Evolutionary conservation across 139 green algal genomes (phyloP), one percentile per base, ranked within the genome.

Genomic region (Edaphochlamys debaryana): DNA sequence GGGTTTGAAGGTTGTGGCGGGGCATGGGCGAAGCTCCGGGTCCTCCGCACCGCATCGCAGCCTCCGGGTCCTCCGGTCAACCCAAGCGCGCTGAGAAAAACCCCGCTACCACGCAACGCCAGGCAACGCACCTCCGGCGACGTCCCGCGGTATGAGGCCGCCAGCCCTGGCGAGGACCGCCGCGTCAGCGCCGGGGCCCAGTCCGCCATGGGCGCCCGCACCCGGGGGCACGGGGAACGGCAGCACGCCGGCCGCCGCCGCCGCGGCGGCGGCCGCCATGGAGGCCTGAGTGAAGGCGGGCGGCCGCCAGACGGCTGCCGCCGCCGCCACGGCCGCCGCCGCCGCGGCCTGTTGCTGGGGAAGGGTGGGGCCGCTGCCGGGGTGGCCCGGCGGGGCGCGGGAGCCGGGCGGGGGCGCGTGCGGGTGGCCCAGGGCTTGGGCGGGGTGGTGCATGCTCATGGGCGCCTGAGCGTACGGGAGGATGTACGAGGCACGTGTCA

Each of bases 191-290:
- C n/a, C n/a, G n/a, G n/a, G n/a, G n/a, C n/a, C n/a, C n/a, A n/a
- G n/a, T n/a, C n/a, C n/a, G n/a, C n/a, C n/a, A n/a, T n/a, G 27
- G 42, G 37, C 69, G 42, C 27, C 23, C n/a, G 27, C 69, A 8
- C 69, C 69, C 17, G 69, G 25, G 4, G 45, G 41, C 19, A 30
- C 34, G 20, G 60, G 60, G 22, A 71, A 72, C 19, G 75, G 62
- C 75, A 81, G 75, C 41, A 81, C 75, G 7, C 75, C 75, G 4
- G 58, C 58, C 19, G 60, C 60, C 3, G 60, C 60, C 13, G 75
- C 75, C 29, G 75, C 75, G 0, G 75, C 75, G 4, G 75, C 75
- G n/a, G 75, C 75, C 37, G 41, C 41, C 7, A 62, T 72, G 22
- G 60, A 25, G 0, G 75, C 75, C 7, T 60, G 75, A 0, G 62